Evolutionary conservation across 164 flowering plant species (phyloP), one percentile per base, ranked within the genome.

Genomic region (Nelumbo lutea): DNA sequence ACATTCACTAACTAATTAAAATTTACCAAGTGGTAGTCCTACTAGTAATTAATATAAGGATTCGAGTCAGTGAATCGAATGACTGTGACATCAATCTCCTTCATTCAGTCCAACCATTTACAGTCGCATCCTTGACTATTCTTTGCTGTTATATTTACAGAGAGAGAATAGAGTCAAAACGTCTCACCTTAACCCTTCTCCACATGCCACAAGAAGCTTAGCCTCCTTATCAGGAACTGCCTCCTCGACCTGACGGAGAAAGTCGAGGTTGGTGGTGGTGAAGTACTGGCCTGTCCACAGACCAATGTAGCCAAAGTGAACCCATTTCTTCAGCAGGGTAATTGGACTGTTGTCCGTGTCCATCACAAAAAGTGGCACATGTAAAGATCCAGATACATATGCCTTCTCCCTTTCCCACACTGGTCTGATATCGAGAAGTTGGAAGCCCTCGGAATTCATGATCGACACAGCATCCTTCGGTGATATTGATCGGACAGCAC

Each of bases 261-360:
- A 94, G 0, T 81, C 76, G 48, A 83, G 78, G 62, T 87, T 88
- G 15, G 88, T 75, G 76, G 86, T 79, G 13, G 97, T 90, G 75
- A 90, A 82, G 2, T 80, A 59, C 68, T 90, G 96, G 65, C 98
- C 97, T 9, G 98, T 91, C 98, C 98, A 94, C 6, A 82, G 70
- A 2, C 98, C 98, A 72, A 94, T 88, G 78, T 94, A 94, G 1
- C 97, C 98, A 59, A 94, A 86, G 75, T 94, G 97, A 39, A 94
- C 96, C 98, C 98, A 94, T 66, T 90, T 91, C 82, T 91, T 93
- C 64, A 91, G 60, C 51, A 90, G 83, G 1, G 95, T 90, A 0
- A 91, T 10, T 45, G 85, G 88, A 13, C 90, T 70, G 45, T 76
- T 79, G 61, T 91, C 97, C 27, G n/a, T 59, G 63, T 94, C 98